Conservation (phyloP, 768 basidiomycete genomes). For the Sarcodon aspratus region DNA sequence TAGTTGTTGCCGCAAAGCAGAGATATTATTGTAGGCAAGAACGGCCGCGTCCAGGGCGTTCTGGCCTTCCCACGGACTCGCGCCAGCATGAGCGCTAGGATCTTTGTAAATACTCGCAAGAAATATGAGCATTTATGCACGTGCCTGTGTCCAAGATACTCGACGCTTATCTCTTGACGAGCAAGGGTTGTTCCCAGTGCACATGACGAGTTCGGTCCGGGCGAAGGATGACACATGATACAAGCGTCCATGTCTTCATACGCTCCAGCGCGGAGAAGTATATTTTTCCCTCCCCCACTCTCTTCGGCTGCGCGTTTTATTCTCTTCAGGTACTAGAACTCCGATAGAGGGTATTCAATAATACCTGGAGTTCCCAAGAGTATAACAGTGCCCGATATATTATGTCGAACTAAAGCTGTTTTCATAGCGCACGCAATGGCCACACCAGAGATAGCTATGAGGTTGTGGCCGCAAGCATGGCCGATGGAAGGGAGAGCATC, state of each 20-base stretch:
- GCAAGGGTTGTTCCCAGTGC: constrained; percentile 59
- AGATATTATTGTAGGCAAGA: constrained; percentile 69
- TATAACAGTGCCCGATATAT: constrained; percentile 58
- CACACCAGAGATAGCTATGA: constrained; percentile 70
- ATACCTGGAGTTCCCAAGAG: constrained; percentile 72
- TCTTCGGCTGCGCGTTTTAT: constrained; percentile 48
- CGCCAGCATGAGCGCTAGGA: constrained; percentile 60
- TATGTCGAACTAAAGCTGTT: constrained; percentile 44
- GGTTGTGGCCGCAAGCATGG: constrained; percentile 75
- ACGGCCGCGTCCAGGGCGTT: constrained; percentile 87
- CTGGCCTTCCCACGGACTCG: constrained; percentile 77
- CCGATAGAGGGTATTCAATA: not conserved
- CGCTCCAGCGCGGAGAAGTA: constrained; percentile 56
- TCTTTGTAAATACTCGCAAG: not conserved
- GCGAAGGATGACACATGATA: constrained; percentile 78
- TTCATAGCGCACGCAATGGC: constrained; percentile 63
- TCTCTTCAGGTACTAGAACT: not conserved
- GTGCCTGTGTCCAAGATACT: constrained; percentile 68
- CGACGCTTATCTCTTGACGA: constrained; percentile 43
- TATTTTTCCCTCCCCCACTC: constrained; percentile 62
- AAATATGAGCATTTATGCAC: not conserved
- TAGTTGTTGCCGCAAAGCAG: constrained; percentile 73
- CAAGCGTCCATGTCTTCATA: constrained; percentile 73
- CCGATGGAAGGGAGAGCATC: constrained; percentile 30
- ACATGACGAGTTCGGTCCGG: constrained; percentile 60